A percentile compares a stretch with the other conserved stretches of the same genome.
These are phyloP conservation scores for Eimeria sp. DNA, from an alignment of 169 alveolate species.

Conservation along the genomic window DNA sequence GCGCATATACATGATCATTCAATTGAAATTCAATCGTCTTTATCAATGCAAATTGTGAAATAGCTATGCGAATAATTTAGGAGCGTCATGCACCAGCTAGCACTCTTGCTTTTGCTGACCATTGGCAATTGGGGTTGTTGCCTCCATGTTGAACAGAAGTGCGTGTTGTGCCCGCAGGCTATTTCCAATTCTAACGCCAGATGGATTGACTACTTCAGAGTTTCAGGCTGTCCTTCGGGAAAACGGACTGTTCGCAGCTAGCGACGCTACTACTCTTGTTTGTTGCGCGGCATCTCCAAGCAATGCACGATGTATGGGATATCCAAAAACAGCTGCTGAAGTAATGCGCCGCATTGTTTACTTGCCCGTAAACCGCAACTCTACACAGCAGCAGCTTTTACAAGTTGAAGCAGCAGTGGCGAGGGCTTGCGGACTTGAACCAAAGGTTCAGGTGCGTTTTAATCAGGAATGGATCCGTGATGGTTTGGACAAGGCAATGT, in stretches of 20 bases:
- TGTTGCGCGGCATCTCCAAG: conserved; percentile 2
- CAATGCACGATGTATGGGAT: not conserved
- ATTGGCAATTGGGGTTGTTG: not conserved
- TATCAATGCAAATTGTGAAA: not conserved
- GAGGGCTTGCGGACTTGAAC: conserved; percentile 6
- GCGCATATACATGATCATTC: not conserved
- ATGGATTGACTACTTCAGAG: not conserved
- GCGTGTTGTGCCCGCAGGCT: conserved; percentile 25
- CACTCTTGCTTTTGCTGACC: not conserved
- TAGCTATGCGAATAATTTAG: not conserved
- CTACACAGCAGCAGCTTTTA: conserved; percentile 37
- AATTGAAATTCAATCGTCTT: not conserved
- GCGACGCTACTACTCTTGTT: conserved; percentile 70
- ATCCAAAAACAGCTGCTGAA: conserved; percentile 32
- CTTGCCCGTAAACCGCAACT: conserved; percentile 63
- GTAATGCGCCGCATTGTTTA: conserved; percentile 70
- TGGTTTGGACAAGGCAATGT: not conserved
- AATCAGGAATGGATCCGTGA: not conserved
- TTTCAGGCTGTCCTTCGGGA: conserved; percentile 53
- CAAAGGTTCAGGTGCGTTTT: not conserved
- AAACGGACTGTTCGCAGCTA: conserved; percentile 60
- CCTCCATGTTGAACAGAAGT: not conserved
- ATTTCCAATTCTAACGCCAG: conserved; percentile 46
- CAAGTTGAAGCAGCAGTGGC: conserved; percentile 75
- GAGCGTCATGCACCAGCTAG: not conserved